These are phyloP conservation scores for Skeletonema tropicum DNA, from an alignment of 108 stramenopile species.

Conservation along the genomic window DNA sequence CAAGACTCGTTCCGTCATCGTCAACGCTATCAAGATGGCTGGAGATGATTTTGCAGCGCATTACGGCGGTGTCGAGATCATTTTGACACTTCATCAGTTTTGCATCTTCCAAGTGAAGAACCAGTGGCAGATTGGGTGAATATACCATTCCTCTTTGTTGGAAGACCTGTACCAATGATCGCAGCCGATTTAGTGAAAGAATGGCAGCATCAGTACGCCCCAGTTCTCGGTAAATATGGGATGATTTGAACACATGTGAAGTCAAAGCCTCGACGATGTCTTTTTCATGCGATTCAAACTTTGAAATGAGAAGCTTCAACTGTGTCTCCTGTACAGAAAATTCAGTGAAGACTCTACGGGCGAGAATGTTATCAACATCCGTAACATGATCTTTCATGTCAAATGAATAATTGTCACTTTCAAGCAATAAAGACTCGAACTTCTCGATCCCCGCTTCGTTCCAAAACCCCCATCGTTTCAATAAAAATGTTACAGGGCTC, in stretches of 20 bases:
- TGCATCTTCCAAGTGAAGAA: constrained; percentile 77
- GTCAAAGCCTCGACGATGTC: constrained; percentile 33
- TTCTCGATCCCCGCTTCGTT: constrained; percentile 15
- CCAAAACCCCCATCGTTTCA: constrained; percentile 33
- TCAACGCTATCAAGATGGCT: constrained; percentile 43
- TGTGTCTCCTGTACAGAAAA: constrained; percentile 41
- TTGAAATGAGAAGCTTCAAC: constrained; percentile 29
- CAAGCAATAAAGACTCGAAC: constrained; percentile 28
- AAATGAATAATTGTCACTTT: constrained; percentile 17
- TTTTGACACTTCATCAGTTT: constrained; percentile 58
- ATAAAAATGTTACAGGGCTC: constrained; percentile 1
- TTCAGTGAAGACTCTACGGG: constrained; percentile 26
- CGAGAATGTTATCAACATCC: constrained; percentile 8
- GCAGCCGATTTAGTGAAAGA: constrained; percentile 31
- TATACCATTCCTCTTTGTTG: constrained; percentile 10
- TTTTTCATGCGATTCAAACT: constrained; percentile 2
- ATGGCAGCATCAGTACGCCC: constrained; percentile 52
- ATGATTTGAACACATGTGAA: constrained; percentile 53
- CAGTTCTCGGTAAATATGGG: constrained; percentile 44
- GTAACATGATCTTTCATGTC: constrained; percentile 14
- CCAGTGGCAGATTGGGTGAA: constrained; percentile 26
- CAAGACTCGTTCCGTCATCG: constrained; percentile 9
- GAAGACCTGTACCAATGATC: constrained; percentile 36
- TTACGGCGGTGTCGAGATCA: constrained; percentile 66
- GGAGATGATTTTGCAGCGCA: constrained; percentile 56